Evolutionary conservation across 495 filamentous ascomycete species (phyloP).

Genomic region (Aspergillus hancockii): DNA sequence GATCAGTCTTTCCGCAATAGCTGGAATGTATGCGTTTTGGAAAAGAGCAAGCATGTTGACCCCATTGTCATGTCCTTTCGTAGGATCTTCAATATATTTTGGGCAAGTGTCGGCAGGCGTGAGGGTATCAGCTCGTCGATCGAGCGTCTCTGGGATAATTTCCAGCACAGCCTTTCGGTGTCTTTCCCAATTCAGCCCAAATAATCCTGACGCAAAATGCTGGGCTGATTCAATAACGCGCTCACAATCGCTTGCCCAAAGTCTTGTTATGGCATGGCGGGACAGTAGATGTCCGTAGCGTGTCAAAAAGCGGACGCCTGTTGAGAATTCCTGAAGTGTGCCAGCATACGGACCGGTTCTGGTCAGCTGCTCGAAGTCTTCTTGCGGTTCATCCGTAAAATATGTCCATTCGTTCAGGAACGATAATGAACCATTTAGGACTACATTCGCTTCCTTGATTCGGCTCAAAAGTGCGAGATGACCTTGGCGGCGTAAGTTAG

Average conservation of each 20-base stretch:
- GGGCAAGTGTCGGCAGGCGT: slow-evolving; percentile 60
- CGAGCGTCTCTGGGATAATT: slow-evolving; percentile 53
- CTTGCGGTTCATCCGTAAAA: slow-evolving; percentile 41
- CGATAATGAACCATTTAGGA: slow-evolving; percentile 48
- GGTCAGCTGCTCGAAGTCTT: slow-evolving; percentile 57
- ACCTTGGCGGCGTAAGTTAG: slow-evolving; percentile 32
- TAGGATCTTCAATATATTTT: slow-evolving; percentile 48
- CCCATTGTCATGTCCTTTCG: slow-evolving; percentile 53
- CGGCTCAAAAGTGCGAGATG: slow-evolving; percentile 50
- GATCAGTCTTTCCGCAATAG: slow-evolving; percentile 46
- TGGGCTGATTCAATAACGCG: slow-evolving; percentile 60
- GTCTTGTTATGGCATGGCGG: slow-evolving; percentile 22
- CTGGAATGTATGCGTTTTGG: slow-evolving; percentile 48
- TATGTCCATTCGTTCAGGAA: slow-evolving; percentile 61
- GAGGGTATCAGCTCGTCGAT: slow-evolving; percentile 54
- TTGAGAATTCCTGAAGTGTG: slow-evolving; percentile 54
- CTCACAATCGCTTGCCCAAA: slow-evolving; percentile 59
- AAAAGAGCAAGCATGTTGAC: slow-evolving; percentile 45
- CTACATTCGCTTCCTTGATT: slow-evolving; percentile 40
- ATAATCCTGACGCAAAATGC: slow-evolving; percentile 58
- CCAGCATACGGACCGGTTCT: slow-evolving; percentile 59
- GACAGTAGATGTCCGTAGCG: slow-evolving; percentile 51
- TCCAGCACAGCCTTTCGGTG: slow-evolving; percentile 40
- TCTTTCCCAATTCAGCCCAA: slow-evolving; percentile 52
- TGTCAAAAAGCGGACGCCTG: slow-evolving; percentile 56